Evolutionary conservation across 1,284 basidiomycete genomes (phyloP).

Genomic region (Ceratobasidium sp.): DNA sequence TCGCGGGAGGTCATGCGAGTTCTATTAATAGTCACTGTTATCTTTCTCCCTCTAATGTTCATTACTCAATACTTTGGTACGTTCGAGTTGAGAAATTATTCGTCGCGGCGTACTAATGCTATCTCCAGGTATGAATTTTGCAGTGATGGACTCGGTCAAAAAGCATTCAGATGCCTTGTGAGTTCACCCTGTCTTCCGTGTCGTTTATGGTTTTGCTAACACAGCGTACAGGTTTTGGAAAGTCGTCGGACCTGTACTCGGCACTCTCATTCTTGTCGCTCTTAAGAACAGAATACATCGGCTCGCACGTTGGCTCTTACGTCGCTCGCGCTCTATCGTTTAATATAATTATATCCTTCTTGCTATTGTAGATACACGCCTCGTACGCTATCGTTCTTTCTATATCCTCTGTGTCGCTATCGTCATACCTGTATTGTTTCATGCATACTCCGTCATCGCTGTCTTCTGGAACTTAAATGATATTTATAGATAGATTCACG

Average conservation of each 20-base stretch:
- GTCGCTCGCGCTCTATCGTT: too few relatives aligned
- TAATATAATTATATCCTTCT: too few relatives aligned
- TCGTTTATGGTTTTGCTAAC: too few relatives aligned
- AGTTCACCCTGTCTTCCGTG: background rate
- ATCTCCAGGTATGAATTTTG: slow-evolving; percentile 74
- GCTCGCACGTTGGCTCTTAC: too few relatives aligned
- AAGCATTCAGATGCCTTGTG: slow-evolving; percentile 24
- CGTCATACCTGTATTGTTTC: background rate
- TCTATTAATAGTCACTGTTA: slow-evolving; percentile 64
- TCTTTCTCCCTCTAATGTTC: slow-evolving; percentile 74
- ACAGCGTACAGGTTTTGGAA: slow-evolving; percentile 35
- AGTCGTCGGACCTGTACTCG: slow-evolving; percentile 20
- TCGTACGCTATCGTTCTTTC: background rate
- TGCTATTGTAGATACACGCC: too few relatives aligned
- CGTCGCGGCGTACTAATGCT: slow-evolving; percentile 36
- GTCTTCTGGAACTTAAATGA: background rate
- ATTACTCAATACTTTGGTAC: slow-evolving; percentile 73
- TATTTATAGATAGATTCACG: slow-evolving; percentile 5
- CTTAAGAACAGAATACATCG: slow-evolving; percentile 14
- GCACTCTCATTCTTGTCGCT: slow-evolving; percentile 7
- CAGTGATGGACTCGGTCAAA: slow-evolving; percentile 56
- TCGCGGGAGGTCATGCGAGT: slow-evolving; percentile 26
- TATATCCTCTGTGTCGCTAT: background rate
- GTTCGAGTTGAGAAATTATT: slow-evolving; percentile 1
- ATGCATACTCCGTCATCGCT: background rate